These are phyloP conservation scores for Leccinum sublutescens DNA, from an alignment of 768 basidiomycete genomes.

Conservation along the genomic window DNA sequence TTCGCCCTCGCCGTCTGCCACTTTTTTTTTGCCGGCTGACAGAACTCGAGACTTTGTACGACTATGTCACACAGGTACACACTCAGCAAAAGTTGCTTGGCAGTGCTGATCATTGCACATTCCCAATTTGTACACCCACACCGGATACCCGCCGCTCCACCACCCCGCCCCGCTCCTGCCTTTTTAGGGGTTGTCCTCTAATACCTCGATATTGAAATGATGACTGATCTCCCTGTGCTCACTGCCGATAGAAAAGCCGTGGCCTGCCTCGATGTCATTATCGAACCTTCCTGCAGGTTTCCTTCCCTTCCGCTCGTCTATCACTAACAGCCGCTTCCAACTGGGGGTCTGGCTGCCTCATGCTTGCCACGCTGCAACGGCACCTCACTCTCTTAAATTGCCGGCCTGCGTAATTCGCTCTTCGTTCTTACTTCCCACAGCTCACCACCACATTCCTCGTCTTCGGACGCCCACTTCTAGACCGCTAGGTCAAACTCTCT, in stretches of 20 bases:
- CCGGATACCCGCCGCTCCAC: slow-evolving; percentile 3
- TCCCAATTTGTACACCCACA: neutral
- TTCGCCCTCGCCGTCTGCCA: neutral
- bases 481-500: slow-evolving; percentile 23
- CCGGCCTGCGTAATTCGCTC: slow-evolving; percentile 21
- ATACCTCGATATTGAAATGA: slow-evolving; percentile 28
- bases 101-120: slow-evolving; percentile 7
- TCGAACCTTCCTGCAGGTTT: slow-evolving; percentile 28
- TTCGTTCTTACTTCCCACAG: slow-evolving; percentile 28
- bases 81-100: neutral
- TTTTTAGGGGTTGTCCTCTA: slow-evolving; percentile 25
- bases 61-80: neutral
- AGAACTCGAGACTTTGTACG: neutral
- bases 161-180: slow-evolving; percentile 16
- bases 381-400: slow-evolving; percentile 33
- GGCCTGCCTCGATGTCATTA: slow-evolving; percentile 20
- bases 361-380: slow-evolving; percentile 36
- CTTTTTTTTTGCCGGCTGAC: slow-evolving; percentile 1
- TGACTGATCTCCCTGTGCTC: slow-evolving; percentile 28
- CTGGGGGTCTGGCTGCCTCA: slow-evolving; percentile 35
- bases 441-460: slow-evolving; percentile 20
- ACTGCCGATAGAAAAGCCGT: slow-evolving; percentile 32
- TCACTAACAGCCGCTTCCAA: slow-evolving; percentile 32
- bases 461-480: slow-evolving; percentile 22
- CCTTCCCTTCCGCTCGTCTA: slow-evolving; percentile 32